phyloP scores from a whole-genome alignment of 2,329 filamentous ascomycete genomes.

The Annulohypoxylon truncatum region DNA sequence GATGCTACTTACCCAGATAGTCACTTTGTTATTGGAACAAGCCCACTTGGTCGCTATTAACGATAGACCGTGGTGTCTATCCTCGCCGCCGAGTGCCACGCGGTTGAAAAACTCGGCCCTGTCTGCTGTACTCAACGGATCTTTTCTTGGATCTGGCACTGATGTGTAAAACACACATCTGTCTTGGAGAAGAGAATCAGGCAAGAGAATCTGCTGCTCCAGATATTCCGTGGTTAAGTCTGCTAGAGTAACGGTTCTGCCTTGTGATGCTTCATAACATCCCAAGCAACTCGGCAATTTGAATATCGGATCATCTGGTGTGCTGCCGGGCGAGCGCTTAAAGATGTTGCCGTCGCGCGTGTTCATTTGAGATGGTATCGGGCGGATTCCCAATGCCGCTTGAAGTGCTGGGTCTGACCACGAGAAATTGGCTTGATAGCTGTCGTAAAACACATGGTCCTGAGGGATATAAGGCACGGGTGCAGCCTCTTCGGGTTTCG shows the following conservation, averaged over 20 bases:
- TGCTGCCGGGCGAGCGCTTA: neutral
- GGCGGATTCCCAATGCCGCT: neutral
- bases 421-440: neutral
- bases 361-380: neutral
- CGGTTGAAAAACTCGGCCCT: neutral
- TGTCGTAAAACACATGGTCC: neutral
- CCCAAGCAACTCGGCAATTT: neutral
- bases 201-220: neutral
- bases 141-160: neutral
- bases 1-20: neutral
- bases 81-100: neutral
- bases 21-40: neutral
- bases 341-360: neutral
- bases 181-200: neutral
- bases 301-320: neutral
- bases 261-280: neutral
- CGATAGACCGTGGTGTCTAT: neutral
- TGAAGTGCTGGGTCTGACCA: neutral
- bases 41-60: neutral
- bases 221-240: neutral
- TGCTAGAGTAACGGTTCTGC: neutral
- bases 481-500: neutral
- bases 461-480: neutral
- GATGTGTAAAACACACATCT: neutral
- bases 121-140: neutral